Evolutionary conservation across 2,329 filamentous ascomycete species (phyloP), one percentile per base, ranked within the genome.

Genomic region (Colletotrichum sp.): DNA sequence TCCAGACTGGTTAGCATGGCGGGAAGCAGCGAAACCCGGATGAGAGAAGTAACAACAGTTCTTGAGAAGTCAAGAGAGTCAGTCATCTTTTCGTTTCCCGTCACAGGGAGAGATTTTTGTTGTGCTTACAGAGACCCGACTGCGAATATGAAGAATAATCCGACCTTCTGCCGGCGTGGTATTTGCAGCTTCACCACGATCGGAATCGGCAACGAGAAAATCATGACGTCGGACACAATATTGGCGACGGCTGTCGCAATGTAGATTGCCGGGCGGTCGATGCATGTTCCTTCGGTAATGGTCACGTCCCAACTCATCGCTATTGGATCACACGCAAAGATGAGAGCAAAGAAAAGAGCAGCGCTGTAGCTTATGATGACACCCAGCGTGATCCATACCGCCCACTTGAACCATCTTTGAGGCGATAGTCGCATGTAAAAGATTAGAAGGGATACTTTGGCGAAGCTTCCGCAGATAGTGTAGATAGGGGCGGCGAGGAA

Each of bases 241-340:
- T 89, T 89, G 21, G 87, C 81, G 5, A 84, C 85, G 0, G 88
- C 87, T 16, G 88, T 89, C 39, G 85, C 84, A 24, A 90, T 85
- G 78, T 89, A 90, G 32, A 90, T 84, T 5, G 84, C 82, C 24
- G 87, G 84, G 26, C 86, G 83, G 71, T 88, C 82, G 65, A 90
- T 83, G 72, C 89, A 90, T n/a, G 69, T 80, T 75, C 76, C 87
- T 77, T 66, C 81, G 52, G 77, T 78, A 5, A 82, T 78, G 3
- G 74, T 79, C 0, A 81, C 67, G 36, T 86, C 81, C 82, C 83
- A 87, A 21, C 79, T 80, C 28, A 77, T 81, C 7, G 78, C 77
- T 10, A 86, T 77, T 0, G 86, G 86, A 1, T 77, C 76, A 76
- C 86, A 87, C 1, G 84, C 82, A 55, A 87, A 85, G 26, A 86